Percentiles rank a stretch among this genome's conserved stretches.
phyloP scores from a whole-genome alignment of 1,284 basidiomycete genomes.

The Hypsizygus ulmarius region DNA sequence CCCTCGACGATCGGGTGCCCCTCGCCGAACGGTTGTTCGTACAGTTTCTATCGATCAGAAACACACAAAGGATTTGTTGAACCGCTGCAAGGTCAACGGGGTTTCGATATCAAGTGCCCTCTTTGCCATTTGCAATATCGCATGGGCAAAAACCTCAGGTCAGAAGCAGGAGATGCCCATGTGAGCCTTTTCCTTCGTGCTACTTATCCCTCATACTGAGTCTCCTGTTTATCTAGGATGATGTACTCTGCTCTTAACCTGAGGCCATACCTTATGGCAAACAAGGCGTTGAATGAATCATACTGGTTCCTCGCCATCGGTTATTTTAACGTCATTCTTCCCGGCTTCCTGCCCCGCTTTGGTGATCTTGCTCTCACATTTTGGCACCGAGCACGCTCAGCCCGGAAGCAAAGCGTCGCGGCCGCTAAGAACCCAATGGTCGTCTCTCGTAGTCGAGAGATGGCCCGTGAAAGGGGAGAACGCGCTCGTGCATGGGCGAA shows the following conservation, averaged over 20 bases:
- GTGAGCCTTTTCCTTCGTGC: slow-evolving; percentile 31
- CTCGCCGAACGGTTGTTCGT: slow-evolving; percentile 63
- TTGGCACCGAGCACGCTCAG: slow-evolving; percentile 71
- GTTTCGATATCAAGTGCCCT: slow-evolving; percentile 75
- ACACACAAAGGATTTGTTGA: slow-evolving; percentile 57
- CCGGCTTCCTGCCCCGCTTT: slow-evolving; percentile 56
- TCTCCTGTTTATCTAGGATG: slow-evolving; percentile 43
- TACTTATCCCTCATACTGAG: background rate
- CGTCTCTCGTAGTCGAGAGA: slow-evolving; percentile 56
- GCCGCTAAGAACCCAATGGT: slow-evolving; percentile 63
- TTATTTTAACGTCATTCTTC: slow-evolving; percentile 78
- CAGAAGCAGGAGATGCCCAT: slow-evolving; percentile 51
- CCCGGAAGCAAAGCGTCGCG: slow-evolving; percentile 62
- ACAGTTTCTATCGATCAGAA: slow-evolving; percentile 55
- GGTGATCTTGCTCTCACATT: slow-evolving; percentile 45
- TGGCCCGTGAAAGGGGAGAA: slow-evolving; percentile 59
- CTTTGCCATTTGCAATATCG: slow-evolving; percentile 73
- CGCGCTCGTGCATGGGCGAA: slow-evolving; percentile 64
- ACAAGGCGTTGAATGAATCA: slow-evolving; percentile 49
- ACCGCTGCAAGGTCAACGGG: slow-evolving; percentile 63
- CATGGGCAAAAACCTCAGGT: slow-evolving; percentile 56
- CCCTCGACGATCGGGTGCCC: slow-evolving; percentile 42
- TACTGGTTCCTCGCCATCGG: slow-evolving; percentile 79
- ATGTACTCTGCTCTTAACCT: slow-evolving; percentile 81
- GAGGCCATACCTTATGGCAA: slow-evolving; percentile 52